phyloP scores from a whole-genome alignment of 768 basidiomycete species.

The Serendipita sp. region DNA sequence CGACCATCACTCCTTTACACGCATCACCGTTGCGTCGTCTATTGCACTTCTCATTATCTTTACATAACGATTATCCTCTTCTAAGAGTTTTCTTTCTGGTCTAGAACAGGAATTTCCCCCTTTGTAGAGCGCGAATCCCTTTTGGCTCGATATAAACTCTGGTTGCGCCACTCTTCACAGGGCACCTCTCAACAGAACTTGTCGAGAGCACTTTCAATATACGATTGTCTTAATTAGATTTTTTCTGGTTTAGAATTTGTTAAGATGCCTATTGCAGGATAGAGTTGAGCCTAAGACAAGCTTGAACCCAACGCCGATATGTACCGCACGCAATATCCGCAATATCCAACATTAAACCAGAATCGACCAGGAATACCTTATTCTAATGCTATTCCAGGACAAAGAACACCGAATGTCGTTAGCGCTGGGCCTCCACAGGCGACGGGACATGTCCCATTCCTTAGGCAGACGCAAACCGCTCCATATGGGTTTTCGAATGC shows the following conservation, averaged over 20 bases:
- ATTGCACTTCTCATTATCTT: no score
- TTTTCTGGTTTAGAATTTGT: no score
- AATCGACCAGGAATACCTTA: constrained; percentile 4
- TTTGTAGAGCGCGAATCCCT: no score
- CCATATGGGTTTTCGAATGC: constrained; percentile 1
- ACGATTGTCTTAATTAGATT: no score
- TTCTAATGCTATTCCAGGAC: background rate
- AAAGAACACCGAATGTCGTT: constrained; percentile 2
- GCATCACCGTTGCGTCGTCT: background rate
- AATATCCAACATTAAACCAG: constrained; percentile 1
- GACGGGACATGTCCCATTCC: constrained; percentile 1
- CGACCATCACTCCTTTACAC: background rate
- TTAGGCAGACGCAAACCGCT: background rate
- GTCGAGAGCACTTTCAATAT: no score
- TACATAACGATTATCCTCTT: no score
- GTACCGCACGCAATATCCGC: constrained; percentile 4
- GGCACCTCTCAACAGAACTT: no score
- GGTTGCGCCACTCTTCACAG: no score
- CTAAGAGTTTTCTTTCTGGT: no score
- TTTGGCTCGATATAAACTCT: no score
- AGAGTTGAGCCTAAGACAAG: background rate
- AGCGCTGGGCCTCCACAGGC: background rate
- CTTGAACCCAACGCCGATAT: constrained; percentile 1
- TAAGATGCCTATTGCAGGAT: no score
- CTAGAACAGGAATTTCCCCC: no score